Evolutionary conservation across 2,329 filamentous ascomycete genomes (phyloP).

Genomic region (Colletotrichum godetiae): DNA sequence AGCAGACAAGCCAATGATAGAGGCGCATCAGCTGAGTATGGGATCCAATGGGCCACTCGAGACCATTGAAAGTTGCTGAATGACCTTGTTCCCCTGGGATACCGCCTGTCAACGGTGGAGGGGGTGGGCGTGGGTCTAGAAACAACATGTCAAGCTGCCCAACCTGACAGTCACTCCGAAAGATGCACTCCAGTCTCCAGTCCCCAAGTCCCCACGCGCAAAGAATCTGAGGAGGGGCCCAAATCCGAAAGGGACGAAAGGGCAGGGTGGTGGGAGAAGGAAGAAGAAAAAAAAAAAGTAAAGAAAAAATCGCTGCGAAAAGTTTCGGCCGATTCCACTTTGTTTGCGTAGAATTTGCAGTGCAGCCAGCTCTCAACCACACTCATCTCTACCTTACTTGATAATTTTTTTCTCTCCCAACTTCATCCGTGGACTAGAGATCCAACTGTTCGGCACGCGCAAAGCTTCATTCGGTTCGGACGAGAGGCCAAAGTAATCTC

Average conservation of each 20-base stretch:
- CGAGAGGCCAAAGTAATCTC: slow-evolving; percentile 18
- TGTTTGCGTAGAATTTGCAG: slow-evolving; percentile 28
- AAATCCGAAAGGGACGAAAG: not conserved
- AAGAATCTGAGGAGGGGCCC: slow-evolving; percentile 10
- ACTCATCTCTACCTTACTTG: not conserved
- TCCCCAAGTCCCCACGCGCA: slow-evolving; percentile 15
- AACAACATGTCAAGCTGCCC: slow-evolving; percentile 29
- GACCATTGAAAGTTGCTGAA: not conserved
- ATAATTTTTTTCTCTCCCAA: not conserved
- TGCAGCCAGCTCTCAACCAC: slow-evolving; percentile 2
- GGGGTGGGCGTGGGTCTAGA: slow-evolving; percentile 12
- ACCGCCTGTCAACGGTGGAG: slow-evolving; percentile 7
- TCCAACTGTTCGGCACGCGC: slow-evolving; percentile 9
- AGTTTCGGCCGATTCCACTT: slow-evolving; percentile 32
- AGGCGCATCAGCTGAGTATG: slow-evolving; percentile 39
- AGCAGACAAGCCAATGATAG: slow-evolving; percentile 38
- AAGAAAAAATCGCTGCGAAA: slow-evolving; percentile 26
- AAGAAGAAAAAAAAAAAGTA: not conserved
- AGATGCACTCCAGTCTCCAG: slow-evolving; percentile 24
- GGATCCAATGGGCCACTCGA: slow-evolving; percentile 36
- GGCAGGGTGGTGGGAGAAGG: not conserved
- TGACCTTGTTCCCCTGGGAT: slow-evolving; percentile 30
- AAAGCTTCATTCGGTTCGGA: slow-evolving; percentile 3
- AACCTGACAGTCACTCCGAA: slow-evolving; percentile 7
- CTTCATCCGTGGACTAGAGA: not conserved